Percentiles rank a stretch among this genome's conserved stretches.
Evolutionary conservation across 2,329 filamentous ascomycete genomes (phyloP).

Genomic region (Trichoderma guizhouense): DNA sequence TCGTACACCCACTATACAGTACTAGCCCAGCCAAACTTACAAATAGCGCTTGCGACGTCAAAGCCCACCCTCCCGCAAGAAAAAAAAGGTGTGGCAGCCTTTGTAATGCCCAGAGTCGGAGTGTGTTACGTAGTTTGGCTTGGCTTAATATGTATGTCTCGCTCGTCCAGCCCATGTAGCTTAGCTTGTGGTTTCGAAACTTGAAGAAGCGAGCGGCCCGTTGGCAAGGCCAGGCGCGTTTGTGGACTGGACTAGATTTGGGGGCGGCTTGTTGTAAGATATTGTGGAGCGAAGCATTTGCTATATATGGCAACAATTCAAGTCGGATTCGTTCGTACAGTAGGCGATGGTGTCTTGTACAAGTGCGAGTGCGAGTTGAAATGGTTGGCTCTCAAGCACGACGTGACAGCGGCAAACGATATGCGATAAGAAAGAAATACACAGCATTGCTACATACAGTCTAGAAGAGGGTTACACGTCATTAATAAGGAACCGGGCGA

Average conservation of each 20-base stretch:
- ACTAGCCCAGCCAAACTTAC: too few species aligned
- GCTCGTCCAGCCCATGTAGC: neutral
- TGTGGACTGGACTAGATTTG: neutral
- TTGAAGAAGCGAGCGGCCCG: neutral
- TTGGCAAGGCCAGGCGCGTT: neutral
- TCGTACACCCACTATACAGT: neutral
- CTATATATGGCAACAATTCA: neutral
- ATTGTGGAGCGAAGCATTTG: neutral
- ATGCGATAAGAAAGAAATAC: neutral
- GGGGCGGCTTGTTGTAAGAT: neutral
- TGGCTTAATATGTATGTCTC: too few species aligned
- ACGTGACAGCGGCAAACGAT: neutral
- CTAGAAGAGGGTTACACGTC: neutral
- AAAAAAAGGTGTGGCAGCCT: neutral
- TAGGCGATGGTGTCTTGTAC: neutral
- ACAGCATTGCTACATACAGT: neutral
- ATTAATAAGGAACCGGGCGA: neutral
- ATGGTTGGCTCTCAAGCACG: neutral
- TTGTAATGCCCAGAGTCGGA: neutral
- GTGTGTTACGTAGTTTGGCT: neutral
- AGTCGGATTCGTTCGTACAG: neutral
- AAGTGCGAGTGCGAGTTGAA: neutral
- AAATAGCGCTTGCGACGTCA: neutral
- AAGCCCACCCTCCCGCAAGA: neutral
- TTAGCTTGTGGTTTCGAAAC: neutral